These are phyloP conservation scores for Gymnopilus dilepis DNA, from an alignment of 768 basidiomycete species.

Conservation along the genomic window DNA sequence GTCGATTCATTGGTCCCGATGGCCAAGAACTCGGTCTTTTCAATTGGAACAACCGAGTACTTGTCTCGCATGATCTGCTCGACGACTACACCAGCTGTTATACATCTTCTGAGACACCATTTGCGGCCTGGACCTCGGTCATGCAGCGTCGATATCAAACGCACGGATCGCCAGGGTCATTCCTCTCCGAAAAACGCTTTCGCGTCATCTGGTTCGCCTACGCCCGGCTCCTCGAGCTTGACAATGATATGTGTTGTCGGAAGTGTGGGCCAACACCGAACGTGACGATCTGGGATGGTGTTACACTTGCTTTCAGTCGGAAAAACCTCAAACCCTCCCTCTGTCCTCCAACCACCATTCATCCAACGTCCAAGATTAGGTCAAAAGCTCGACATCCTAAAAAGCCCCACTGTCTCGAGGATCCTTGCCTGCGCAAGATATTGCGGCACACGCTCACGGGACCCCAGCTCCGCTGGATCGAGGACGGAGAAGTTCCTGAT, in stretches of 20 bases:
- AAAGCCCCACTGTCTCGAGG: background rate
- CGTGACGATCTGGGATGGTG: constrained; percentile 40
- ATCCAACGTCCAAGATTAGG: constrained; percentile 13
- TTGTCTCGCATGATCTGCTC: constrained; percentile 38
- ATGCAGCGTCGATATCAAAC: constrained; percentile 28
- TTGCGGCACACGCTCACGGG: background rate
- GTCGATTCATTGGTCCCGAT: constrained; percentile 38
- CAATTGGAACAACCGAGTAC: constrained; percentile 37
- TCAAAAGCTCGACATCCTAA: background rate
- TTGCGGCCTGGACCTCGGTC: constrained; percentile 33
- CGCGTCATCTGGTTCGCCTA: background rate
- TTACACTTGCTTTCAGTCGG: constrained; percentile 35
- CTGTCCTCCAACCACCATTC: constrained; percentile 31
- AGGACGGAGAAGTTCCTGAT: background rate
- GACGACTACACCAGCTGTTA: constrained; percentile 38
- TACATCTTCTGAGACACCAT: constrained; percentile 40
- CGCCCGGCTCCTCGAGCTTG: constrained; percentile 11
- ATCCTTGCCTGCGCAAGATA: background rate
- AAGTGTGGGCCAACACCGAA: constrained; percentile 33
- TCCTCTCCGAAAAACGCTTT: background rate
- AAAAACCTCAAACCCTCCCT: constrained; percentile 32
- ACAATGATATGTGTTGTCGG: constrained; percentile 32
- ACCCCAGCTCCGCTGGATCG: background rate
- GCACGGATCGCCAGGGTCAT: background rate
- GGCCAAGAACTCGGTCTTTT: constrained; percentile 32